A percentile compares a stretch with the other conserved stretches of the same genome.
These are phyloP conservation scores for Extremus antarcticus DNA, from an alignment of 495 filamentous ascomycete genomes.

Conservation along the genomic window DNA sequence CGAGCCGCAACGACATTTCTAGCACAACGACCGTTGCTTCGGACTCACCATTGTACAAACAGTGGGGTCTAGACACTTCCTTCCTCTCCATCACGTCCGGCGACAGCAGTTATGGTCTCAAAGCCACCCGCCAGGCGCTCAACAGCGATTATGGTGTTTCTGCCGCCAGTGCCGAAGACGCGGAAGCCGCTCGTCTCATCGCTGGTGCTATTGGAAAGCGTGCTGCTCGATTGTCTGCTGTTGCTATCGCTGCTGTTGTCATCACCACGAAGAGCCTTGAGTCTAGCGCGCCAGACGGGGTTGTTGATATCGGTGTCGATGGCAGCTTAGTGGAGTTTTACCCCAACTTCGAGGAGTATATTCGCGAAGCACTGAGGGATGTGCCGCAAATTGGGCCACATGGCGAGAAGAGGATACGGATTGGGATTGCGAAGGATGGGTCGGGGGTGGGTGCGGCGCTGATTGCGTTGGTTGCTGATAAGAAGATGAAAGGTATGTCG, in stretches of 20 bases:
- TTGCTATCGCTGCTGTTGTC: slow-evolving; percentile 74
- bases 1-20: slow-evolving; percentile 49
- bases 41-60: slow-evolving; percentile 55
- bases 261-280: slow-evolving; percentile 58
- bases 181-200: slow-evolving; percentile 67
- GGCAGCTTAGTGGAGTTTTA: slow-evolving; percentile 87
- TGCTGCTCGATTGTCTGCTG: slow-evolving; percentile 76
- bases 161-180: slow-evolving; percentile 62
- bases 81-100: slow-evolving; percentile 72
- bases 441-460: slow-evolving; percentile 84
- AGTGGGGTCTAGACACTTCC: slow-evolving; percentile 84
- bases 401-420: slow-evolving; percentile 70
- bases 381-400: slow-evolving; percentile 59
- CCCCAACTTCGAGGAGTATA: slow-evolving; percentile 69
- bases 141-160: slow-evolving; percentile 62
- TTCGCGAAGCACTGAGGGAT: slow-evolving; percentile 61
- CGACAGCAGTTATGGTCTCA: slow-evolving; percentile 54
- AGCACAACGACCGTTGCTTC: slow-evolving; percentile 57
- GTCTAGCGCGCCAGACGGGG: slow-evolving; percentile 36
- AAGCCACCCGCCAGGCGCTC: slow-evolving; percentile 61
- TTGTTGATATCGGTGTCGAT: slow-evolving; percentile 83
- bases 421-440: slow-evolving; percentile 91
- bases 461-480: slow-evolving; percentile 63
- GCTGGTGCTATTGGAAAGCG: slow-evolving; percentile 77
- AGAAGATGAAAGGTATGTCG: slow-evolving; percentile 3